Evolutionary conservation across 2,329 filamentous ascomycete species (phyloP), one percentile per base, ranked within the genome.

Genomic region (Colletotrichum sublineola): DNA sequence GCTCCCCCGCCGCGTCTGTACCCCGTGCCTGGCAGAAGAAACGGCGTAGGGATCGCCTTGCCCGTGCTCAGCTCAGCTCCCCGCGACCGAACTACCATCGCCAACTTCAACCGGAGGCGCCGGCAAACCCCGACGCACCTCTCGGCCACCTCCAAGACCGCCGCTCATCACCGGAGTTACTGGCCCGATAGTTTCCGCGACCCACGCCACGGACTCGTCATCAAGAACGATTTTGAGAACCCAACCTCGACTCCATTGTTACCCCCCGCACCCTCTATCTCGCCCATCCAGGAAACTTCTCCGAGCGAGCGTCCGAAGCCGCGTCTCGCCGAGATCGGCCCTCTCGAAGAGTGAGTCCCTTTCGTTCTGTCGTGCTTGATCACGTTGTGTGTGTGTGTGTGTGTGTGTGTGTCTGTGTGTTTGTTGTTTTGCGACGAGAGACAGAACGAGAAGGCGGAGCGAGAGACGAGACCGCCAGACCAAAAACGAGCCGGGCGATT

Each of bases 141-240:
- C 44, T 48, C 46, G 7, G 2, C 20, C 65, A 55, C 15, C 65
- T 64, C 65, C 20, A 64, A 38, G 44, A 72, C 56, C 63, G 44
- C 68, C 7, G 29, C 48, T 33, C 63, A 72, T 40, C 65, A 63
- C 44, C 60, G 58, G 40, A 72, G 24, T 46, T 56, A 48, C 71
- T 68, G 68, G 71, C 68, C 61, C n/a, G 58, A 67, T 31, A 48
- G 64, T 46, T 73, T 73, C 20, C 64, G 69, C 38, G 52, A 68
- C 65, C 53, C 64, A 3, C 60, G 29, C 20, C 65, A 62, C 60
- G 69, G 69, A 24, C 65, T 74, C 9, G 57, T 50, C 29, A 67
- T 73, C 44, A 31, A 69, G 24, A 44, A 68, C 40, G 60, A 55
- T 24, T 44, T 38, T 12, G 29, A 57, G 0, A 38, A 58, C 36